Evolutionary conservation across 139 green algal species (phyloP).

Genomic region (Trebouxia sp.): DNA sequence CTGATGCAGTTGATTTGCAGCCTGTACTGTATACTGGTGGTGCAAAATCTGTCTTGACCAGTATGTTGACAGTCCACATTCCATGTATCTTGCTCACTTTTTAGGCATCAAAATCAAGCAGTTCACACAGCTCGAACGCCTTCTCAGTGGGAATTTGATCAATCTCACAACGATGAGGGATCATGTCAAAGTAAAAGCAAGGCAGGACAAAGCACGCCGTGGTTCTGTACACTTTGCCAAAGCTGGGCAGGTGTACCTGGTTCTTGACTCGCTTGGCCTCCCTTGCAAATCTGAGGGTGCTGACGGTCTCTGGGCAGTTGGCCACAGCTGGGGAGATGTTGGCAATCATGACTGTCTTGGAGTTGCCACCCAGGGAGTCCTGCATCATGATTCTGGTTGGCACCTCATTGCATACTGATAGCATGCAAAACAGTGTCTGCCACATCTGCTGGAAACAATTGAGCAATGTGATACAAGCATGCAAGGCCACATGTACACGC

Average conservation of each 20-base stretch:
- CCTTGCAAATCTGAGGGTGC: slow-evolving; percentile 88
- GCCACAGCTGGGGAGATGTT: slow-evolving; percentile 74
- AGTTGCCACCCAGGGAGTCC: slow-evolving; percentile 93
- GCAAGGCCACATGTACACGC: not conserved
- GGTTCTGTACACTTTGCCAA: not conserved
- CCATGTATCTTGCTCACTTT: no score
- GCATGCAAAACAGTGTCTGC: not conserved
- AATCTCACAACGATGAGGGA: no score
- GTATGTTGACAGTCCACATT: no score
- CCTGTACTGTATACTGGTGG: no score
- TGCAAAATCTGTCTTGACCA: no score
- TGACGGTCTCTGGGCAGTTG: slow-evolving; percentile 80
- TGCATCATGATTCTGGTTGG: slow-evolving; percentile 44
- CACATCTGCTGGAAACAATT: no score
- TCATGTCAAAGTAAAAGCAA: no score
- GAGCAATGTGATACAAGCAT: no score
- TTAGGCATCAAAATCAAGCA: no score
- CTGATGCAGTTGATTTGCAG: no score
- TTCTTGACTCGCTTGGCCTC: slow-evolving; percentile 93
- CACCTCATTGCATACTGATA: not conserved
- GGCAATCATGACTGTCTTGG: slow-evolving; percentile 93
- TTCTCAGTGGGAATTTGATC: no score
- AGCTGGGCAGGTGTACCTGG: slow-evolving; percentile 43
- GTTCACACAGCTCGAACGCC: no score
- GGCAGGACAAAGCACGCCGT: not conserved